Evolutionary conservation across 768 basidiomycete genomes (phyloP).

Genomic region (Psilocybe cyanescens): DNA sequence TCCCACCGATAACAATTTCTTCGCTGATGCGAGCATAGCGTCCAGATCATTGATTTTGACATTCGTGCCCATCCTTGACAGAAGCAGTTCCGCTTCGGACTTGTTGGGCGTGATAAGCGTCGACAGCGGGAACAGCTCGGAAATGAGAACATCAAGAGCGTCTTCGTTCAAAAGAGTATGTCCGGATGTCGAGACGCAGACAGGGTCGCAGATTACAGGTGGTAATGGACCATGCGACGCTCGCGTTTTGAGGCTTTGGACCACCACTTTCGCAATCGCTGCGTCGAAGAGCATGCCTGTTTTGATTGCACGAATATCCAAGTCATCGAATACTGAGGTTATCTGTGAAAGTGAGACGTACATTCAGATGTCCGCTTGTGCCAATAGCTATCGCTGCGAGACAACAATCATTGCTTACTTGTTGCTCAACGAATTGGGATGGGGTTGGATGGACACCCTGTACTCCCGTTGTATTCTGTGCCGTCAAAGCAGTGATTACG

Average conservation of each 20-base stretch:
- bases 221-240: slow-evolving; percentile 39
- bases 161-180: slow-evolving; percentile 73
- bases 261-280: slow-evolving; percentile 54
- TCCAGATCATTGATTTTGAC: slow-evolving; percentile 46
- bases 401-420: slow-evolving; percentile 47
- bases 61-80: slow-evolving; percentile 38
- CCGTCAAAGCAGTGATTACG: slow-evolving; percentile 84
- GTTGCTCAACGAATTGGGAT: slow-evolving; percentile 71
- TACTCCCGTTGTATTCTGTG: slow-evolving; percentile 89
- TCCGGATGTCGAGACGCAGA: slow-evolving; percentile 90
- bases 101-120: slow-evolving; percentile 86
- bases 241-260: slow-evolving; percentile 48
- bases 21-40: slow-evolving; percentile 65
- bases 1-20: slow-evolving; percentile 50
- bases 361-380: not conserved
- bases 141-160: slow-evolving; percentile 62
- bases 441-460: slow-evolving; percentile 72
- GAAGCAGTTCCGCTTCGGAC: slow-evolving; percentile 74
- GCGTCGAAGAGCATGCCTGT: slow-evolving; percentile 87
- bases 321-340: slow-evolving; percentile 69
- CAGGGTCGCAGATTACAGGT: slow-evolving; percentile 83
- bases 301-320: slow-evolving; percentile 76
- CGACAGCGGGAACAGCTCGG: slow-evolving; percentile 72
- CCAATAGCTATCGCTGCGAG: not conserved
- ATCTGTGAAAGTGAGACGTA: slow-evolving; percentile 50